phyloP scores from a whole-genome alignment of 1,284 basidiomycete species.

The Tylopilus sp. region DNA sequence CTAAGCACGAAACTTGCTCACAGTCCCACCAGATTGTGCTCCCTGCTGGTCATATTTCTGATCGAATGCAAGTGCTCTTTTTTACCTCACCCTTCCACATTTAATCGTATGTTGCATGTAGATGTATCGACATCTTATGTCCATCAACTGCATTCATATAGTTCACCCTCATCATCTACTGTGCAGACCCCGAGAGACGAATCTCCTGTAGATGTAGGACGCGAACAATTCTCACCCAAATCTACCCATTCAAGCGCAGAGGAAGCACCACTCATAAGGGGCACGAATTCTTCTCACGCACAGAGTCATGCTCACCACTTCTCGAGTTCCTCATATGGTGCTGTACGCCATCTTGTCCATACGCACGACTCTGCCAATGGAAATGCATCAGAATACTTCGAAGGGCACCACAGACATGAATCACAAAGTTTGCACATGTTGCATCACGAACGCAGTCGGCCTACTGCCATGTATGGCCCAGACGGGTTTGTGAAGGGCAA shows the following conservation, averaged over 20 bases:
- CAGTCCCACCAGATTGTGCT: constrained; percentile 55
- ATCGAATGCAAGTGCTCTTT: constrained; percentile 67
- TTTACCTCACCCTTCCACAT: background rate
- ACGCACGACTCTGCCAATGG: constrained; percentile 10
- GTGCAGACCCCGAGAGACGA: constrained; percentile 24
- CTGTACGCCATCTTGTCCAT: constrained; percentile 23
- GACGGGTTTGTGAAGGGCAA: constrained; percentile 13
- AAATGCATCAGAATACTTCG: constrained; percentile 33
- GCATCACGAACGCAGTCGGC: constrained; percentile 47
- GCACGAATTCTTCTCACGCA: constrained; percentile 16
- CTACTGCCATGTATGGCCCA: constrained; percentile 36
- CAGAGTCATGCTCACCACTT: constrained; percentile 16
- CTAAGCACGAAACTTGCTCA: constrained; percentile 12
- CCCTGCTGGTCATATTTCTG: constrained; percentile 72
- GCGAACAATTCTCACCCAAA: constrained; percentile 19
- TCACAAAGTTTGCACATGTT: constrained; percentile 42
- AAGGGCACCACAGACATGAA: constrained; percentile 56
- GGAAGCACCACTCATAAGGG: constrained; percentile 27
- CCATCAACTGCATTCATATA: constrained; percentile 66
- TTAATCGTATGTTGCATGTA: constrained; percentile 37
- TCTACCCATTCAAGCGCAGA: constrained; percentile 17
- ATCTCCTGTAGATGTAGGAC: constrained; percentile 24
- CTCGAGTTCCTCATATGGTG: constrained; percentile 32
- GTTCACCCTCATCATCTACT: constrained; percentile 59
- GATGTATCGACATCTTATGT: constrained; percentile 76